phyloP scores from a whole-genome alignment of 441 rosid genomes.

The Cnidoscolus chayamansa region DNA sequence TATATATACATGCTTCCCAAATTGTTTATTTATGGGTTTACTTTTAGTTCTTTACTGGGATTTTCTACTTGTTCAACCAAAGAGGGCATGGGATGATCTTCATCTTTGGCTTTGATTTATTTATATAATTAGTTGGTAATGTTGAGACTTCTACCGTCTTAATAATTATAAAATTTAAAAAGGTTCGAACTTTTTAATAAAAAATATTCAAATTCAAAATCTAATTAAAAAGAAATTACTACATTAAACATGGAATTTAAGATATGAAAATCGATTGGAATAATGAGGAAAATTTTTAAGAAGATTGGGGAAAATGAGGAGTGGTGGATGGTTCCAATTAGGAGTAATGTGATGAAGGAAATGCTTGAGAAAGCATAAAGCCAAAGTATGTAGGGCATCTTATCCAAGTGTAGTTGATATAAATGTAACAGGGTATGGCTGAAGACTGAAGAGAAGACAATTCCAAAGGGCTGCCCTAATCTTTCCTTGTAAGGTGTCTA shows the following conservation, averaged over 20 bases:
- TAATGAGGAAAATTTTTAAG: not conserved
- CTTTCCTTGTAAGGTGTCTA: conserved; percentile 27
- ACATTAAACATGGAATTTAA: not conserved
- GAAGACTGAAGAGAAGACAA: conserved; percentile 1
- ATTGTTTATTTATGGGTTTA: no score
- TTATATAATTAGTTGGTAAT: no score
- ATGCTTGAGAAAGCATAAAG: conserved; percentile 27
- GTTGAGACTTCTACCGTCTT: no score
- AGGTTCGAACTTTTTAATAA: no score
- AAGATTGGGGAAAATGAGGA: not conserved
- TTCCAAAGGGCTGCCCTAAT: conserved; percentile 15
- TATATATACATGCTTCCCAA: no score
- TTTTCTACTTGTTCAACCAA: no score
- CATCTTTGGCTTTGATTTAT: no score
- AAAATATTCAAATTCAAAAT: no score
- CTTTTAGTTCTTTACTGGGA: no score
- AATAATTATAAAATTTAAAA: no score
- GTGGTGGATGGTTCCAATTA: no score
- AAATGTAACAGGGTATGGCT: conserved; percentile 9
- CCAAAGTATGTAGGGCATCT: conserved; percentile 28
- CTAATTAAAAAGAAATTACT: not conserved
- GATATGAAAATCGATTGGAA: conserved; percentile 11
- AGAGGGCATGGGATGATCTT: no score
- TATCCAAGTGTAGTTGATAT: conserved; percentile 12
- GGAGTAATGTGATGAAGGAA: conserved; percentile 5